Percentiles rank a stretch among this genome's conserved stretches.
phyloP scores from a whole-genome alignment of 1,284 basidiomycete species.

The Garcileccinum viscosum region DNA sequence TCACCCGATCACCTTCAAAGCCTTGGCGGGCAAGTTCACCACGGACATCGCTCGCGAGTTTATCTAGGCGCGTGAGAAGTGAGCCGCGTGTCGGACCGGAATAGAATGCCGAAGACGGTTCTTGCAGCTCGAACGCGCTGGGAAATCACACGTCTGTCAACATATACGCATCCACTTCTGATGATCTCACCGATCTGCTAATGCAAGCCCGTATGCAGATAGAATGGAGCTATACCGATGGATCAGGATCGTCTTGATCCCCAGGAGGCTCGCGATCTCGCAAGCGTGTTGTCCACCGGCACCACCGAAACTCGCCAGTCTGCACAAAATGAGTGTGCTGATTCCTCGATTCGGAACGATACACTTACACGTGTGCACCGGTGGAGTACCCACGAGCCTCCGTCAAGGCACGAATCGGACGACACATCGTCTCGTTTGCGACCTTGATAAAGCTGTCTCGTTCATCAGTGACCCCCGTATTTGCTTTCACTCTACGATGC shows the following conservation, averaged over 20 bases:
- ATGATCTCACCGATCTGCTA: constrained; percentile 73
- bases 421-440: constrained; percentile 93
- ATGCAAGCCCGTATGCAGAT: constrained; percentile 79
- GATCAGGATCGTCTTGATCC: constrained; percentile 75
- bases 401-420: constrained; percentile 91
- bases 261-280: constrained; percentile 71
- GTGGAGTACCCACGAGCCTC: constrained; percentile 90
- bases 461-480: constrained; percentile 9
- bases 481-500: constrained; percentile 27
- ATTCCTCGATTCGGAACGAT: neutral
- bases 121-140: constrained; percentile 85
- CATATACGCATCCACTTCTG: neutral
- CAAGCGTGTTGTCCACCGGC: constrained; percentile 85
- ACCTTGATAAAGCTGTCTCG: constrained; percentile 83
- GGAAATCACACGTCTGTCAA: constrained; percentile 3
- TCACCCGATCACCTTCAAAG: constrained; percentile 74
- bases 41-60: constrained; percentile 67
- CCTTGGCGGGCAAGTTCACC: constrained; percentile 79
- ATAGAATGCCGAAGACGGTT: constrained; percentile 83
- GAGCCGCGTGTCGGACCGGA: constrained; percentile 56
- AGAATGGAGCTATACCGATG: constrained; percentile 79
- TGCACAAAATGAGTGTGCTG: constrained; percentile 14
- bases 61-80: constrained; percentile 71
- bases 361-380: constrained; percentile 71
- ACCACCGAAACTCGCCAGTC: constrained; percentile 85